These are phyloP conservation scores for Agaricus bisporus DNA, from an alignment of 768 basidiomycete genomes.

Conservation along the genomic window DNA sequence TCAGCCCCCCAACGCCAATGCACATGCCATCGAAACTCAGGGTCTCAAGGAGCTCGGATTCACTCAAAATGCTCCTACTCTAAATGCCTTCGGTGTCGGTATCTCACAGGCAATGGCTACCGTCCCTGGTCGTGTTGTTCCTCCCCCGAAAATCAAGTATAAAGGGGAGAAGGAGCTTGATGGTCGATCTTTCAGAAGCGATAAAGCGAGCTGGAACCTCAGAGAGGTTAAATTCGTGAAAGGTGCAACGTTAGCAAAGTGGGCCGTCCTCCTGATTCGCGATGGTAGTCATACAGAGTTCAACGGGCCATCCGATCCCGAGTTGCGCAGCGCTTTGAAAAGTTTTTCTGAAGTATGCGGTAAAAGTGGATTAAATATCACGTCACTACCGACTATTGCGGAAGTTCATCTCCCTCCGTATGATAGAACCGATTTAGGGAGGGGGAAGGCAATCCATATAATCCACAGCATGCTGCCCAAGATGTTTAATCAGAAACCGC, in stretches of 20 bases:
- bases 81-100: conserved; percentile 55
- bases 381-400: conserved; percentile 29
- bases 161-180: conserved; percentile 36
- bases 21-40: conserved; percentile 46
- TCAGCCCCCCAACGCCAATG: conserved; percentile 67
- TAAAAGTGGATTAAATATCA: conserved; percentile 54
- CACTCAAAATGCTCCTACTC: conserved; percentile 27
- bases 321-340: conserved; percentile 35
- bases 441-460: conserved; percentile 38
- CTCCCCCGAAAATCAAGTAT: conserved; percentile 57
- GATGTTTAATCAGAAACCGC: conserved; percentile 39
- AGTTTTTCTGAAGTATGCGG: conserved; percentile 62
- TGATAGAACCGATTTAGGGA: conserved; percentile 45
- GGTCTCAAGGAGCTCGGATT: conserved; percentile 64
- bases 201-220: conserved; percentile 76
- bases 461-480: conserved; percentile 36
- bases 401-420: conserved; percentile 45
- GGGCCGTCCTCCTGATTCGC: conserved; percentile 64
- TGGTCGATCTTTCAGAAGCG: conserved; percentile 13
- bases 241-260: conserved; percentile 51
- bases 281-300: conserved; percentile 62
- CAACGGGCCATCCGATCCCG: conserved; percentile 41
- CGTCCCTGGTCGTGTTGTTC: conserved; percentile 65
- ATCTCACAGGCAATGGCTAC: conserved; percentile 61
- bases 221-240: conserved; percentile 55